These are phyloP conservation scores for Neonectria punicea DNA, from an alignment of 2,329 filamentous ascomycete species.

Conservation along the genomic window DNA sequence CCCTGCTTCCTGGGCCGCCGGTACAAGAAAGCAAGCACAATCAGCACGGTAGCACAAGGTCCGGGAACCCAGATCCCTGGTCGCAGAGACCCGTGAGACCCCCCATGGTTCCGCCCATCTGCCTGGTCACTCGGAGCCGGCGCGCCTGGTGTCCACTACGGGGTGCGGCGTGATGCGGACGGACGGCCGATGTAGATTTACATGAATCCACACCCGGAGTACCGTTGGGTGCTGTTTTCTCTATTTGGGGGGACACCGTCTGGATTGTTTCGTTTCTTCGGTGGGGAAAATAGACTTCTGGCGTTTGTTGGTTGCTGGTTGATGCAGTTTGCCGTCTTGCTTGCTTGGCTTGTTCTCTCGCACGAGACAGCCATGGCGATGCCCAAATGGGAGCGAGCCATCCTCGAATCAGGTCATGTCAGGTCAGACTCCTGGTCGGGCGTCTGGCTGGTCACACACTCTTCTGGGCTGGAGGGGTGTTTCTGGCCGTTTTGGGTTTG, in stretches of 20 bases:
- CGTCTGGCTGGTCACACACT: constrained; percentile 15
- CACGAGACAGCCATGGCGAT: constrained; percentile 12
- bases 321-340: constrained; percentile 1
- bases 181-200: constrained; percentile 14
- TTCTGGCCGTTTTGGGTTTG: constrained; percentile 11
- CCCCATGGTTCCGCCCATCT: constrained; percentile 19
- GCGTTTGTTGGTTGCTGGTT: neutral
- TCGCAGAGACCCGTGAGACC: constrained; percentile 19
- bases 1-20: neutral
- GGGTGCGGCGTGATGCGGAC: constrained; percentile 4
- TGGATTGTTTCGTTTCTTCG: neutral
- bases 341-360: neutral
- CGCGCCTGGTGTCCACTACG: constrained; percentile 18
- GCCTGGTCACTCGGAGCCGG: constrained; percentile 7
- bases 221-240: neutral
- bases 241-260: constrained; percentile 4
- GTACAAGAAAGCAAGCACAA: constrained; percentile 3
- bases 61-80: constrained; percentile 20
- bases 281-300: neutral
- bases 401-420: constrained; percentile 22
- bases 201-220: constrained; percentile 1
- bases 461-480: constrained; percentile 12
- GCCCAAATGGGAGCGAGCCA: constrained; percentile 13
- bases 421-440: constrained; percentile 9
- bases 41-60: constrained; percentile 8